Evolutionary conservation across 2,329 filamentous ascomycete species (phyloP).

Genomic region (Teratosphaeria pseudoeucalypti): DNA sequence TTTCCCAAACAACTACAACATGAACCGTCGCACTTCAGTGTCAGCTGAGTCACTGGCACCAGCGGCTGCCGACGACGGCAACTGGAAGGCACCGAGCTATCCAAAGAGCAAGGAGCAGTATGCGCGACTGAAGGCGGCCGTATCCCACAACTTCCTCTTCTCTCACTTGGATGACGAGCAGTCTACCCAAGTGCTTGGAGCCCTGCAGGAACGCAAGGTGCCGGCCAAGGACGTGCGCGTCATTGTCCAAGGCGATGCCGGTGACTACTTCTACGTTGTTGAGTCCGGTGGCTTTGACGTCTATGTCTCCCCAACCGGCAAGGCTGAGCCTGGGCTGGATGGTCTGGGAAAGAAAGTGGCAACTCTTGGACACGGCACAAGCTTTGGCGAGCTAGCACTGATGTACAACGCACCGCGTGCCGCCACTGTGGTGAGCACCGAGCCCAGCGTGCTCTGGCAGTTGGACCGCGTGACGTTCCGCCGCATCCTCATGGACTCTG

Average conservation of each 20-base stretch:
- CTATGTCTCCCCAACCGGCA: conserved; percentile 70
- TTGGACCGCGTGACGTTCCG: conserved; percentile 94
- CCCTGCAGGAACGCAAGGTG: conserved; percentile 88
- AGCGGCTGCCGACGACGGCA: conserved; percentile 69
- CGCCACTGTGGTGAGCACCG: conserved; percentile 79
- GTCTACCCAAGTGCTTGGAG: conserved; percentile 73
- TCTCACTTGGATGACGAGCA: conserved; percentile 92
- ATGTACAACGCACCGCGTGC: conserved; percentile 99
- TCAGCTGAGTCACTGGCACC: conserved; percentile 95
- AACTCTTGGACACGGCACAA: conserved; percentile 75
- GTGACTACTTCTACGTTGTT: conserved; percentile 96
- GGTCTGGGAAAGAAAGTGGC: conserved; percentile 77
- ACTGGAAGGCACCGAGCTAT: conserved; percentile 80
- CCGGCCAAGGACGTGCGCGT: conserved; percentile 85
- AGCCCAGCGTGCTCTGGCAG: conserved; percentile 80
- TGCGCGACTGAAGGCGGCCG: conserved; percentile 65
- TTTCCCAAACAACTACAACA: conserved; percentile 87
- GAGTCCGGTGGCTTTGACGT: conserved; percentile 86
- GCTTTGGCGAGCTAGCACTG: conserved; percentile 89
- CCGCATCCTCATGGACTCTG: conserved; percentile 95
- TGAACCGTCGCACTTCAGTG: conserved; percentile 86
- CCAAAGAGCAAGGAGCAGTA: conserved; percentile 76
- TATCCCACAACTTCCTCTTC: conserved; percentile 87
- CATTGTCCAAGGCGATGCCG: conserved; percentile 88
- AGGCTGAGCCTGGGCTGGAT: conserved; percentile 66